Percentiles rank a stretch among this genome's conserved stretches.
Evolutionary conservation across 768 basidiomycete species (phyloP).

Genomic region (Calocybe cyanea): DNA sequence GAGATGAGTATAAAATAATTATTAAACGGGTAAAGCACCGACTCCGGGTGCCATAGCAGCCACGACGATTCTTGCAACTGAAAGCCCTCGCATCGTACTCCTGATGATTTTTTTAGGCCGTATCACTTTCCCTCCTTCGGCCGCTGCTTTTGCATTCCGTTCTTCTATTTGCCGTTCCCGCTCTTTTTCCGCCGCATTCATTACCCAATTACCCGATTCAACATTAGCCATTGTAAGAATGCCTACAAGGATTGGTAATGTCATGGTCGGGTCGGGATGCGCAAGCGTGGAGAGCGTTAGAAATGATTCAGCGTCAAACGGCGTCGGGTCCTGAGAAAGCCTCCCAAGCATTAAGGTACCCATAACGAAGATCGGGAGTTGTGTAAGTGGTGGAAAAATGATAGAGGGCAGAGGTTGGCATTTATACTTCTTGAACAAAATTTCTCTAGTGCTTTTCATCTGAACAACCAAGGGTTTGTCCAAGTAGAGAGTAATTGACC

Average conservation of each 20-base stretch:
- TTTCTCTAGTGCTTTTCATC: constrained; percentile 52
- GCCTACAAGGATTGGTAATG: constrained; percentile 68
- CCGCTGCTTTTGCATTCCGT: constrained; percentile 42
- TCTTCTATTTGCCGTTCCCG: constrained; percentile 45
- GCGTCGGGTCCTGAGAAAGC: constrained; percentile 55
- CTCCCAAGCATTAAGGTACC: constrained; percentile 55
- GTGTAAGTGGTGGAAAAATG: constrained; percentile 56
- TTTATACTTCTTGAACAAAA: constrained; percentile 55
- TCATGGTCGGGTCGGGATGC: constrained; percentile 67
- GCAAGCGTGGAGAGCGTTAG: constrained; percentile 66
- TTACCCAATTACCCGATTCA: constrained; percentile 72
- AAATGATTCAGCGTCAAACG: constrained; percentile 76
- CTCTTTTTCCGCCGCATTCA: constrained; percentile 53
- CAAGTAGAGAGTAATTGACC: too few species aligned
- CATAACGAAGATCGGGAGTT: constrained; percentile 72
- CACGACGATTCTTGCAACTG: constrained; percentile 63
- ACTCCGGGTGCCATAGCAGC: constrained; percentile 73
- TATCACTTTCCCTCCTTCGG: constrained; percentile 42
- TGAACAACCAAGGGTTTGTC: constrained; percentile 22
- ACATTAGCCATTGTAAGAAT: constrained; percentile 76
- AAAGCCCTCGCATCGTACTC: constrained; percentile 48
- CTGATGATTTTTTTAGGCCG: constrained; percentile 47
- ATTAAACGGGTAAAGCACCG: constrained; percentile 19
- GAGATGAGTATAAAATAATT: not conserved
- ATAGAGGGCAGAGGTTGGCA: constrained; percentile 59